These are phyloP conservation scores for Phytophthora podocarpi DNA, from an alignment of 352 stramenopile genomes.

Conservation along the genomic window DNA sequence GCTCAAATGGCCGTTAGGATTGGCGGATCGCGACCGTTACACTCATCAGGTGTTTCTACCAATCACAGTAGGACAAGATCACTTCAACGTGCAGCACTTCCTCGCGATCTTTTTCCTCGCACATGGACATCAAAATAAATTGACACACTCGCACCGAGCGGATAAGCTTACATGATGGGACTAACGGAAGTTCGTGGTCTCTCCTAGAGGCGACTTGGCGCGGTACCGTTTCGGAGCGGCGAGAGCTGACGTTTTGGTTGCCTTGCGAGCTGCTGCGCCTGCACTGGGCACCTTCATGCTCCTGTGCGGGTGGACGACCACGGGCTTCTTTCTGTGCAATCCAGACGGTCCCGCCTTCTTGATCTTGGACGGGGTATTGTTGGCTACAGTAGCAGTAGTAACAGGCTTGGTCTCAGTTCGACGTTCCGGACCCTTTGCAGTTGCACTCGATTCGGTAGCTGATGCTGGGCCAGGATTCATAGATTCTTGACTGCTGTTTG, in stretches of 20 bases:
- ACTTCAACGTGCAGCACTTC: slow-evolving; percentile 23
- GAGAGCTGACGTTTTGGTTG: slow-evolving; percentile 30
- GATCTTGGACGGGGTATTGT: slow-evolving; percentile 27
- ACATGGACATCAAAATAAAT: slow-evolving; percentile 22
- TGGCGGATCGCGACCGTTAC: slow-evolving; percentile 16
- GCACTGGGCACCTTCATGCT: slow-evolving; percentile 25
- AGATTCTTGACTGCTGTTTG: slow-evolving; percentile 25
- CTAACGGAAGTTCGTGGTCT: slow-evolving; percentile 39
- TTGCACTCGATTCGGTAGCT: slow-evolving; percentile 3
- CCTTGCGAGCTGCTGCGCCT: slow-evolving; percentile 16
- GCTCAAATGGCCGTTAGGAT: slow-evolving; percentile 19
- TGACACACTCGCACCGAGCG: slow-evolving; percentile 15
- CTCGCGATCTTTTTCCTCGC: background rate
- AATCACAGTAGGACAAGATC: slow-evolving; percentile 15
- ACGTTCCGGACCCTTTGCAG: background rate
- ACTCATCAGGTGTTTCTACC: slow-evolving; percentile 37
- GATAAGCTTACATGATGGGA: slow-evolving; percentile 32
- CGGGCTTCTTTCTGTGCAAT: slow-evolving; percentile 30
- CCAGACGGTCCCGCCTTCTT: slow-evolving; percentile 10
- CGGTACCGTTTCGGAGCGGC: slow-evolving; percentile 40
- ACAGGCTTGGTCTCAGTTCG: slow-evolving; percentile 10
- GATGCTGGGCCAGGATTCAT: background rate
- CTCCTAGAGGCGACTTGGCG: slow-evolving; percentile 36
- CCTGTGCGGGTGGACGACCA: slow-evolving; percentile 6
- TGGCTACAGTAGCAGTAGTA: slow-evolving; percentile 1